A percentile compares a stretch with the other conserved stretches of the same genome.
These are phyloP conservation scores for Xerocomus amazonicus DNA, from an alignment of 1,284 basidiomycete species.

Conservation along the genomic window DNA sequence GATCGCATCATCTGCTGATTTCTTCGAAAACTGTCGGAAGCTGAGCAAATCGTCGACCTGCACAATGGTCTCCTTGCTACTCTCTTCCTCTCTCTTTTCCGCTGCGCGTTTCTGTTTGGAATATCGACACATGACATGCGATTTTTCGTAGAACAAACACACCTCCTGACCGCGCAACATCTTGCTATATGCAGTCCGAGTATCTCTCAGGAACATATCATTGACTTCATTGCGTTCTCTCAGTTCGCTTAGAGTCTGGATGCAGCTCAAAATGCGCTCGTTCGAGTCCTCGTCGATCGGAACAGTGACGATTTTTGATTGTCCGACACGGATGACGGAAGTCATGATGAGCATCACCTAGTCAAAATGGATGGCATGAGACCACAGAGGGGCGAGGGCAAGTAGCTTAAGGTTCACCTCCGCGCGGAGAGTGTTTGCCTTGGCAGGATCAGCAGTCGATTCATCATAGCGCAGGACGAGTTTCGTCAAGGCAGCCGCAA, in stretches of 20 bases:
- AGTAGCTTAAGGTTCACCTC: slow-evolving; percentile 57
- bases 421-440: slow-evolving; percentile 76
- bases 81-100: slow-evolving; percentile 84
- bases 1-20: slow-evolving; percentile 73
- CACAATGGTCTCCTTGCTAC: slow-evolving; percentile 67
- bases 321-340: slow-evolving; percentile 93
- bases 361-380: background rate
- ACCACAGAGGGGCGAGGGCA: too few species aligned
- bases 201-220: slow-evolving; percentile 91
- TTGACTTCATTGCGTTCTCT: slow-evolving; percentile 61
- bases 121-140: background rate
- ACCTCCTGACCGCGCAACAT: slow-evolving; percentile 94
- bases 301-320: slow-evolving; percentile 90
- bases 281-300: slow-evolving; percentile 98
- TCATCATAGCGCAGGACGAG: slow-evolving; percentile 83
- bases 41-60: slow-evolving; percentile 92
- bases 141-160: slow-evolving; percentile 14
- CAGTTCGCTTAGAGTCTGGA: slow-evolving; percentile 86
- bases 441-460: slow-evolving; percentile 51
- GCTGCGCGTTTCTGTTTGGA: slow-evolving; percentile 66
- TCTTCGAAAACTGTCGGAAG: slow-evolving; percentile 96
- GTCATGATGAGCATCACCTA: slow-evolving; percentile 98
- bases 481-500: slow-evolving; percentile 89
- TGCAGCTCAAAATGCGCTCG: slow-evolving; percentile 96
- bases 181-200: slow-evolving; percentile 89